These are phyloP conservation scores for Sporothrix protearum DNA, from an alignment of 2,329 filamentous ascomycete species.

Conservation along the genomic window DNA sequence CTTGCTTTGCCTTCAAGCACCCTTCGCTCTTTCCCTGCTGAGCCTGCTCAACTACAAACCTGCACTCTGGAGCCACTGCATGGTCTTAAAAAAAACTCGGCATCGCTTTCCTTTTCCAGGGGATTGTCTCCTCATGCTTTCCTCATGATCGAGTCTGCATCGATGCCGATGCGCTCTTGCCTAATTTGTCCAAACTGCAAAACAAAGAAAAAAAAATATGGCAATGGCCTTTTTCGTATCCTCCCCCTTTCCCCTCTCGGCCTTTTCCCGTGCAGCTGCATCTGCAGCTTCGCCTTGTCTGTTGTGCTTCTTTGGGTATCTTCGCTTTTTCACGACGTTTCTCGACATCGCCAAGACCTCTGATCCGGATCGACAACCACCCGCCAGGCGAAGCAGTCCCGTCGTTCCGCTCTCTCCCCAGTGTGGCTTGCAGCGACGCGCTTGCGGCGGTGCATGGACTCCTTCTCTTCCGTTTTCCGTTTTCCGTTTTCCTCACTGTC, in stretches of 20 bases:
- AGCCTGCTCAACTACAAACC: background rate
- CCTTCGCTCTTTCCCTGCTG: background rate
- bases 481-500: background rate
- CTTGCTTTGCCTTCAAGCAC: background rate
- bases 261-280: background rate
- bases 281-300: background rate
- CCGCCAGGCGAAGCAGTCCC: constrained; percentile 8
- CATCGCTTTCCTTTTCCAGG: background rate
- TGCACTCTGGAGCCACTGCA: background rate
- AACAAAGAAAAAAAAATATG: background rate
- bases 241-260: too few relatives aligned
- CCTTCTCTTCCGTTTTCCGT: background rate
- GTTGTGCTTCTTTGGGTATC: background rate
- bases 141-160: background rate
- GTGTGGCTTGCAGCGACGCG: background rate
- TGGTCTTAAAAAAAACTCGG: background rate
- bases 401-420: background rate
- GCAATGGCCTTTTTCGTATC: background rate
- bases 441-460: constrained; percentile 3
- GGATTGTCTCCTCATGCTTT: background rate
- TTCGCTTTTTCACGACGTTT: background rate
- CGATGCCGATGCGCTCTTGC: background rate
- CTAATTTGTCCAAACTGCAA: background rate
- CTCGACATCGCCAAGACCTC: background rate
- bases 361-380: constrained; percentile 1